Conservation (phyloP, 176 grass and related monocot genomes). For the Carex pumila region DNA sequence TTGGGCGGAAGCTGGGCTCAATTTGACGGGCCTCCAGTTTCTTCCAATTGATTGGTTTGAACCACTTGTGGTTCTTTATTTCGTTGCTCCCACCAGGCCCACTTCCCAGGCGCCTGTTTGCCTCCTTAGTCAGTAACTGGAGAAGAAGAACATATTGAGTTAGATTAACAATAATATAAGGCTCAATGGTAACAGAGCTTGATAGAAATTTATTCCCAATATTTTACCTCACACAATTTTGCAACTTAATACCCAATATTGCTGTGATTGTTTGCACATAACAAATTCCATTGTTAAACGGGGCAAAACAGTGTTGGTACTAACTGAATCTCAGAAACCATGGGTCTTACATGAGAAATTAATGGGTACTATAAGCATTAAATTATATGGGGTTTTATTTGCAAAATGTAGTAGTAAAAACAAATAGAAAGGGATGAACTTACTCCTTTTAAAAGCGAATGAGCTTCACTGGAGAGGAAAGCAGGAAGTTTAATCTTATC, state of each 20-base stretch:
- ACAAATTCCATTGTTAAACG: neutral
- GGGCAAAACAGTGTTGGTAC: neutral
- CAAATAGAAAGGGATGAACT: constrained; percentile 20
- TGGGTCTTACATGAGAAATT: neutral
- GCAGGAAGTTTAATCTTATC: constrained; percentile 82
- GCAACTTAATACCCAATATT: neutral
- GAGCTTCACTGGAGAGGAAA: constrained; percentile 79
- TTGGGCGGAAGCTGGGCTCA: constrained; percentile 85
- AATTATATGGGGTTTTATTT: neutral
- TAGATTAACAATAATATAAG: neutral
- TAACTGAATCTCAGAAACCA: neutral
- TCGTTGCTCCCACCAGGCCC: constrained; percentile 53
- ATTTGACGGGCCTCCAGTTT: constrained; percentile 68
- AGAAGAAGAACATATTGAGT: neutral
- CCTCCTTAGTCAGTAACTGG: constrained; percentile 89
- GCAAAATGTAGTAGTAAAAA: neutral
- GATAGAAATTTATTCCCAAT: neutral
- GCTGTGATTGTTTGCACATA: neutral
- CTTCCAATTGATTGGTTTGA: constrained; percentile 90
- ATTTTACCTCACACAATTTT: neutral
- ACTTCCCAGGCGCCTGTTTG: constrained; percentile 57
- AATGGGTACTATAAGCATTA: neutral
- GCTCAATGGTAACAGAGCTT: neutral
- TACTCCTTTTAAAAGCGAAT: constrained; percentile 92
- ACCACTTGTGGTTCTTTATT: constrained; percentile 95